These are phyloP conservation scores for Aspergillus sp. DNA, from an alignment of 2,329 filamentous ascomycete genomes.

Conservation along the genomic window DNA sequence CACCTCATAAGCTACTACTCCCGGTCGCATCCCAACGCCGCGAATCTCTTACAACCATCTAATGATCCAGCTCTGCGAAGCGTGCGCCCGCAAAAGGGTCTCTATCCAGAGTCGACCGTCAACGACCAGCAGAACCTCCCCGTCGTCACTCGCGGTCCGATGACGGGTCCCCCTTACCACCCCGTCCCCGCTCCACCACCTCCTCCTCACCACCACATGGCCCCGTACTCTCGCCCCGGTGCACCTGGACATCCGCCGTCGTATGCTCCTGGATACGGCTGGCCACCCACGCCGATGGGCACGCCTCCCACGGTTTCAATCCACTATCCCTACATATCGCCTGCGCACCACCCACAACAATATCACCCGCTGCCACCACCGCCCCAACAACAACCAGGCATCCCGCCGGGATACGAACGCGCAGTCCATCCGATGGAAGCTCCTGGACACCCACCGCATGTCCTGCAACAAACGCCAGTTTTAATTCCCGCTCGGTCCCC, in stretches of 20 bases:
- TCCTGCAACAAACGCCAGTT: constrained; percentile 18
- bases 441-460: constrained; percentile 24
- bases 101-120: constrained; percentile 95
- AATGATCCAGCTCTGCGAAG: constrained; percentile 76
- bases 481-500: constrained; percentile 29
- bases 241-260: constrained; percentile 37
- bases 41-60: constrained; percentile 76
- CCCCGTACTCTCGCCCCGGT: constrained; percentile 53
- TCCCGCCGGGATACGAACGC: constrained; percentile 36
- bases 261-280: constrained; percentile 43
- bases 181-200: constrained; percentile 30
- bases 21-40: constrained; percentile 69
- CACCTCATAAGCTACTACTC: constrained; percentile 98
- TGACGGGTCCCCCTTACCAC: constrained; percentile 58
- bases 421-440: constrained; percentile 32
- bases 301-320: constrained; percentile 42
- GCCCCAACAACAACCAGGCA: constrained; percentile 22
- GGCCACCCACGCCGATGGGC: constrained; percentile 46
- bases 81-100: constrained; percentile 85
- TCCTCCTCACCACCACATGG: constrained; percentile 46
- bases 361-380: constrained; percentile 32
- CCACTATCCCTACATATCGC: constrained; percentile 41
- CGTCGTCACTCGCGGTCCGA: constrained; percentile 73
- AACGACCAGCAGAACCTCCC: constrained; percentile 80
- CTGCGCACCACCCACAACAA: constrained; percentile 28